These are phyloP conservation scores for Pueraria montana DNA, from an alignment of 306 rosid genomes.

Conservation along the genomic window DNA sequence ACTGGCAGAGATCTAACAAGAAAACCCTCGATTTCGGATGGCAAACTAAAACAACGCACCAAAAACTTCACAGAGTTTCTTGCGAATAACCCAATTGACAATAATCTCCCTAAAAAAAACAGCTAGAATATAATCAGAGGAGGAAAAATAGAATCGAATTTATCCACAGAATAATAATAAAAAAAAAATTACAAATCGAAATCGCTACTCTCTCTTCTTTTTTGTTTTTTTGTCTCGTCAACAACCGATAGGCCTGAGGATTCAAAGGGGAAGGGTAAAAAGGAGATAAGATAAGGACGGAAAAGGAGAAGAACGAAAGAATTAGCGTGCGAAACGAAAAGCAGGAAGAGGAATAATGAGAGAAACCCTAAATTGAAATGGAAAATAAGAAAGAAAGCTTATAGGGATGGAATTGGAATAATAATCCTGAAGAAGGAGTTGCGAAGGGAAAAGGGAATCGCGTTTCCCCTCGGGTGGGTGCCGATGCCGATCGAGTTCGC, in stretches of 20 bases:
- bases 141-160: conserved; percentile 49
- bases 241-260: conserved; percentile 46
- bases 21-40: conserved; percentile 92
- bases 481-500: conserved; percentile 73
- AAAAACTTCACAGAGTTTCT: conserved; percentile 89
- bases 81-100: conserved; percentile 49
- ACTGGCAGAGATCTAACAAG: conserved; percentile 69
- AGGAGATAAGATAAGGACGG: not conserved
- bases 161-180: conserved; percentile 50
- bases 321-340: not conserved
- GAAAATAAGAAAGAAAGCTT: not conserved
- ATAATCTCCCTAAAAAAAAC: conserved; percentile 6
- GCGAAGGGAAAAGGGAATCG: conserved; percentile 39
- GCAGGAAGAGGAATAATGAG: not conserved
- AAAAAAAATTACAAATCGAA: conserved; percentile 42
- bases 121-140: conserved; percentile 51
- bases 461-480: conserved; percentile 46
- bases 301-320: conserved; percentile 20
- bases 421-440: not conserved
- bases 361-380: conserved; percentile 62
- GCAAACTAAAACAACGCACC: conserved; percentile 98
- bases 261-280: not conserved
- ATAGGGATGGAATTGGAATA: not conserved
- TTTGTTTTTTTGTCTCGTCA: not conserved
- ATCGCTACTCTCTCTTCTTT: conserved; percentile 13